Evolutionary conservation across 352 stramenopile genomes (phyloP).

Genomic region (Phytophthora hibernalis): DNA sequence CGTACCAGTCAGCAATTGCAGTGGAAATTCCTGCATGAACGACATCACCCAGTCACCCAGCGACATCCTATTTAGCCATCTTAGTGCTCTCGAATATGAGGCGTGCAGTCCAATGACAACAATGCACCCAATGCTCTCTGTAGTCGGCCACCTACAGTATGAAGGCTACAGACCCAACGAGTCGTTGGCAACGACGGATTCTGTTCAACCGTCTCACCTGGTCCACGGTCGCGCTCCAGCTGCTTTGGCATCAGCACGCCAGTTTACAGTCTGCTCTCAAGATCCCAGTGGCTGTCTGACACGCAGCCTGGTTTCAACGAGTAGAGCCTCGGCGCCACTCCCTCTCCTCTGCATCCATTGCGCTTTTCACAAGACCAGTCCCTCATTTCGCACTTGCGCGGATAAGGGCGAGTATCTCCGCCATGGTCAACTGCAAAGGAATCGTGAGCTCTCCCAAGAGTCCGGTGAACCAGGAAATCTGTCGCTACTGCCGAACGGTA

Average conservation of each 20-base stretch:
- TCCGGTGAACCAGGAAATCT: conserved; percentile 28
- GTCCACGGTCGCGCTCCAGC: conserved; percentile 21
- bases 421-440: conserved; percentile 39
- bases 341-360: conserved; percentile 28
- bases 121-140: not conserved
- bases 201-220: conserved; percentile 20
- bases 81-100: conserved; percentile 18
- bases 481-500: conserved; percentile 41
- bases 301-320: conserved; percentile 30
- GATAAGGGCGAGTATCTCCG: not conserved
- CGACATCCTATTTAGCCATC: conserved; percentile 18
- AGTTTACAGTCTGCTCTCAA: conserved; percentile 26
- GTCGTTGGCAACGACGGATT: not conserved
- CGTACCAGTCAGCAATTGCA: conserved; percentile 12
- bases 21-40: conserved; percentile 1
- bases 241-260: conserved; percentile 32
- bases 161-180: conserved; percentile 3
- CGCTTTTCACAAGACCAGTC: conserved; percentile 13
- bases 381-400: conserved; percentile 6
- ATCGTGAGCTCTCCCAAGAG: not conserved
- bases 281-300: conserved; percentile 25
- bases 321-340: conserved; percentile 10
- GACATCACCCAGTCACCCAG: not conserved
- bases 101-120: not conserved
- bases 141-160: not conserved